phyloP scores from a whole-genome alignment of 805 yeast species.

The Saccharomyces cerevisiae region DNA sequence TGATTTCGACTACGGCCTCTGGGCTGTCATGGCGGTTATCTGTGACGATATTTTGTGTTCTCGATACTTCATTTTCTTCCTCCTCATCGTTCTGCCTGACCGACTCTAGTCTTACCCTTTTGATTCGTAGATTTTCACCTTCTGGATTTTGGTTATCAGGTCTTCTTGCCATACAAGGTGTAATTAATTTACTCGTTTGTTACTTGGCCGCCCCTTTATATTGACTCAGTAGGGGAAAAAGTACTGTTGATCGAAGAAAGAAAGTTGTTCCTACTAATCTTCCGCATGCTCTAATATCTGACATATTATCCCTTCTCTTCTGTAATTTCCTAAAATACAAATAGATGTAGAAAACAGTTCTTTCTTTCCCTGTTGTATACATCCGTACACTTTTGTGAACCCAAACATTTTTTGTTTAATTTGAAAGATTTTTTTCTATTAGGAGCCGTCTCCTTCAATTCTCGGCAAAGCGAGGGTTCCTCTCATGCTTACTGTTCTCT shows the following conservation, averaged over 20 bases:
- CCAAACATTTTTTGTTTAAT: background rate
- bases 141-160: background rate
- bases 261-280: background rate
- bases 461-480: background rate
- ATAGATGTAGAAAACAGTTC: background rate
- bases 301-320: background rate
- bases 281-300: background rate
- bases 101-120: background rate
- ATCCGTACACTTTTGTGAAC: background rate
- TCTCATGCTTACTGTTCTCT: background rate
- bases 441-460: background rate
- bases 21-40: slow-evolving; percentile 3
- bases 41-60: slow-evolving; percentile 3
- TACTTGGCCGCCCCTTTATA: background rate
- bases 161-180: background rate
- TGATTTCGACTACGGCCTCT: slow-evolving; percentile 12
- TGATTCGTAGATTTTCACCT: background rate
- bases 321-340: background rate
- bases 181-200: background rate
- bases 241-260: background rate
- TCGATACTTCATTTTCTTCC: slow-evolving; percentile 3
- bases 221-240: background rate
- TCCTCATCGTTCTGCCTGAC: slow-evolving; percentile 4
- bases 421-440: background rate
- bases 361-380: background rate